Percentiles rank a stretch among this genome's conserved stretches.
Conservation (phyloP, 805 yeast species). For the Ogataea paraovalis region DNA sequence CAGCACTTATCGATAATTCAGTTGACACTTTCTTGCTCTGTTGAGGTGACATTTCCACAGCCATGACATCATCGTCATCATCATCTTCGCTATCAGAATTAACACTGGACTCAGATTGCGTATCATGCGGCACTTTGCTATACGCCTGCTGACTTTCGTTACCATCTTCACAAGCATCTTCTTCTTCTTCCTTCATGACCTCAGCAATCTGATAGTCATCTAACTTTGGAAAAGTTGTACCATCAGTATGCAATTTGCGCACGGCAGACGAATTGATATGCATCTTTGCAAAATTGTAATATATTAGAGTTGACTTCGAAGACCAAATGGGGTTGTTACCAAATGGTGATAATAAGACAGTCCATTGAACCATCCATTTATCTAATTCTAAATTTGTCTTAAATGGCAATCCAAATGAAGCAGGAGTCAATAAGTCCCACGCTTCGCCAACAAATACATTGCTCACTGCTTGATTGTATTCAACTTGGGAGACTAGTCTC, state of each 20-base stretch:
- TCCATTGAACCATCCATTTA: slow-evolving; percentile 81
- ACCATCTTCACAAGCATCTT: slow-evolving; percentile 4
- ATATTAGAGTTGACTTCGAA: slow-evolving; percentile 62
- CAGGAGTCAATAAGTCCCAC: slow-evolving; percentile 58
- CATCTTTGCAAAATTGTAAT: slow-evolving; percentile 73
- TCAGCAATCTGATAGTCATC: slow-evolving; percentile 13
- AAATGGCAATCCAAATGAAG: slow-evolving; percentile 64
- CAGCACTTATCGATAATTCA: slow-evolving; percentile 58
- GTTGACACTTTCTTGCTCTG: slow-evolving; percentile 29
- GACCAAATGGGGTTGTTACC: slow-evolving; percentile 55
- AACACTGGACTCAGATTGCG: too few species aligned
- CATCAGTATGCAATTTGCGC: slow-evolving; percentile 37
- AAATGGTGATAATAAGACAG: slow-evolving; percentile 60
- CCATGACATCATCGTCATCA: slow-evolving; percentile 10
- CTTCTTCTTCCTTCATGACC: slow-evolving; percentile 10
- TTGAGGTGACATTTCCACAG: slow-evolving; percentile 20
- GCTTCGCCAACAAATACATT: slow-evolving; percentile 55
- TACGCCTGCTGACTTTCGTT: background rate
- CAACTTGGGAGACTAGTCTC: slow-evolving; percentile 63
- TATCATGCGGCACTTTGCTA: too few species aligned
- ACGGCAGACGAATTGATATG: slow-evolving; percentile 56
- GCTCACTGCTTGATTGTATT: slow-evolving; percentile 59
- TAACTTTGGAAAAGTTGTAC: slow-evolving; percentile 24
- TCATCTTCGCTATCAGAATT: slow-evolving; percentile 13
- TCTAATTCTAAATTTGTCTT: slow-evolving; percentile 63